These are phyloP conservation scores for Prosopis cineraria DNA, from an alignment of 306 rosid genomes.

Conservation along the genomic window DNA sequence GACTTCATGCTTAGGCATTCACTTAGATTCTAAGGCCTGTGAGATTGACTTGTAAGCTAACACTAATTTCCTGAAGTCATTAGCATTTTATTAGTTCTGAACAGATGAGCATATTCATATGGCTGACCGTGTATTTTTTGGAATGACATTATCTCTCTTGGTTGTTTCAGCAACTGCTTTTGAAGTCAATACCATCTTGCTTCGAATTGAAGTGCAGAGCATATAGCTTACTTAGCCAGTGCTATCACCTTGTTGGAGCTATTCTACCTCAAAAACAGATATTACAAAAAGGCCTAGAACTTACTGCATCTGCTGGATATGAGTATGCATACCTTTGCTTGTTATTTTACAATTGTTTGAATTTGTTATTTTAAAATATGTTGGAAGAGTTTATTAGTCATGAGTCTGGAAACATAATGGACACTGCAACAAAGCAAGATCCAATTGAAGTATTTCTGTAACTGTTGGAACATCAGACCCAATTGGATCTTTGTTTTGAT, in stretches of 20 bases:
- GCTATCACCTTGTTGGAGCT: constrained; percentile 91
- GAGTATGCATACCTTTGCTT: constrained; percentile 49
- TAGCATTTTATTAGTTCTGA: background rate
- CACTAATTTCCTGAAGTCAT: background rate
- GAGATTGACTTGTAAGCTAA: background rate
- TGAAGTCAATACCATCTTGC: constrained; percentile 84
- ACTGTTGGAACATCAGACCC: background rate
- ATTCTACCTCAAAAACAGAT: constrained; percentile 84
- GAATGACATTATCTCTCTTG: constrained; percentile 5
- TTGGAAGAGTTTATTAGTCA: background rate
- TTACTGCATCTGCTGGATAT: constrained; percentile 59
- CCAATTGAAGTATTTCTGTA: background rate
- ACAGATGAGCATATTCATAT: background rate
- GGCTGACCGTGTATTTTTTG: background rate
- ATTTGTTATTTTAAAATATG: background rate
- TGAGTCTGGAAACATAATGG: background rate
- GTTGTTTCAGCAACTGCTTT: constrained; percentile 62
- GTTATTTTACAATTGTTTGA: background rate
- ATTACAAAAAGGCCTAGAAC: constrained; percentile 78
- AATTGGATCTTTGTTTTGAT: constrained; percentile 4
- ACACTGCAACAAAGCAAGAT: background rate
- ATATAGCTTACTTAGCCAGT: constrained; percentile 84
- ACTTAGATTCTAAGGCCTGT: background rate
- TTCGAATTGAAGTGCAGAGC: constrained; percentile 89
- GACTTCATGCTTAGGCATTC: constrained; percentile 1